Conservation (phyloP, 2,329 filamentous ascomycete genomes). For the Phialemonium atrogriseum region DNA sequence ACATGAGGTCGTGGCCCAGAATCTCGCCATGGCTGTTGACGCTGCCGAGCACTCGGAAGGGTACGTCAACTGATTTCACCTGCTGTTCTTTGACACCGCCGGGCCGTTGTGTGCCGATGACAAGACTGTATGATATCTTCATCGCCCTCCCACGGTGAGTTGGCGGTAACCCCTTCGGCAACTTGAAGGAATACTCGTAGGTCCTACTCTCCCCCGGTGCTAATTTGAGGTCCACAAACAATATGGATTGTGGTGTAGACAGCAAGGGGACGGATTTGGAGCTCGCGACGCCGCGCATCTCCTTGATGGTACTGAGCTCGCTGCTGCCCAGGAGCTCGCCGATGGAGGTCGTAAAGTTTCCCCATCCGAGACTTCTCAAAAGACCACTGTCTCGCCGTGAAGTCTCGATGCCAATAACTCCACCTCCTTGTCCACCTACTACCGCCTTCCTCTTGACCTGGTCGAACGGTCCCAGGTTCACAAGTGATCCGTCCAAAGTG, state of each 20-base stretch:
- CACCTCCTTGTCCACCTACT: constrained; percentile 76
- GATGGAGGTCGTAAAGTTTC: constrained; percentile 77
- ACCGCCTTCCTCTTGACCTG: constrained; percentile 93
- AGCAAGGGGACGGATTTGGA: constrained; percentile 82
- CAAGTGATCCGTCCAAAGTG: constrained; percentile 79
- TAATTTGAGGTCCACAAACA: constrained; percentile 88
- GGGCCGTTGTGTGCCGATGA: constrained; percentile 84
- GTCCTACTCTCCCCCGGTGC: constrained; percentile 81
- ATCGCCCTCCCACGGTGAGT: constrained; percentile 87
- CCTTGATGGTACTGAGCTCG: constrained; percentile 87
- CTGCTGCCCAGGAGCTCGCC: constrained; percentile 78
- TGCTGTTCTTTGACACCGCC: constrained; percentile 72
- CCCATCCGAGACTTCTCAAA: constrained; percentile 79
- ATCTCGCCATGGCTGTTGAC: constrained; percentile 85
- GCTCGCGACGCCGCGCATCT: constrained; percentile 84
- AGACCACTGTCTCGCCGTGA: constrained; percentile 69
- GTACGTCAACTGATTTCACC: constrained; percentile 83
- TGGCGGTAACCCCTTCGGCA: constrained; percentile 85
- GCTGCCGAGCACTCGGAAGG: constrained; percentile 86
- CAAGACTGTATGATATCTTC: constrained; percentile 84
- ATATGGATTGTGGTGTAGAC: constrained; percentile 89
- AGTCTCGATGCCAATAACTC: constrained; percentile 73
- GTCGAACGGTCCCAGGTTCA: constrained; percentile 86
- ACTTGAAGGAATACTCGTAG: constrained; percentile 77
- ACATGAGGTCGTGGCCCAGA: constrained; percentile 88